Conservation (phyloP, 352 stramenopile species). For the Phytophthora aleatoria region DNA sequence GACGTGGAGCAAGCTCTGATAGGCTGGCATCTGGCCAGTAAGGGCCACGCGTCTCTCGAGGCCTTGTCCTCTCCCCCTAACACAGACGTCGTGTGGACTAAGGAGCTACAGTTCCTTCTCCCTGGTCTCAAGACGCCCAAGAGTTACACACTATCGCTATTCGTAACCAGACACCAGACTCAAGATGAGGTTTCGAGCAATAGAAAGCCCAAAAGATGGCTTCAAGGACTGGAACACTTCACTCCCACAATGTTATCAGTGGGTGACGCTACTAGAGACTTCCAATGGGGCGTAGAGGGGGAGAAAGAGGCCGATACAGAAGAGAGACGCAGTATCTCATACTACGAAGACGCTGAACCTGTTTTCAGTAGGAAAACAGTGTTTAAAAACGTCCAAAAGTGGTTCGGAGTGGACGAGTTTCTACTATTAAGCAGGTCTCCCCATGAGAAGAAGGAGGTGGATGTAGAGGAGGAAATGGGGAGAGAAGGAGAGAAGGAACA, state of each 20-base stretch:
- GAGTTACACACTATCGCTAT: conserved; percentile 60
- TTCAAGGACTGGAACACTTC: conserved; percentile 73
- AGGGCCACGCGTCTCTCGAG: conserved; percentile 62
- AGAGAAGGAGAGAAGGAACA: neutral
- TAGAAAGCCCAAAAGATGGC: conserved; percentile 56
- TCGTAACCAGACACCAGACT: conserved; percentile 25
- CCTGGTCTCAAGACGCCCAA: conserved; percentile 22
- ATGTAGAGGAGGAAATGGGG: neutral
- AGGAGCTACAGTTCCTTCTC: conserved; percentile 37
- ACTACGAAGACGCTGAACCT: conserved; percentile 28
- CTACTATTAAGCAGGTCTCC: conserved; percentile 54
- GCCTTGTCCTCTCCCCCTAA: conserved; percentile 16
- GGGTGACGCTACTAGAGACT: conserved; percentile 53
- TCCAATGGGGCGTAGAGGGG: conserved; percentile 32
- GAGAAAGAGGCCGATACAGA: neutral
- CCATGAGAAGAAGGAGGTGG: conserved; percentile 19
- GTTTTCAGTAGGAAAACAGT: conserved; percentile 34
- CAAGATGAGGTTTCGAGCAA: neutral
- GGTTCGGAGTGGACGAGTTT: conserved; percentile 79
- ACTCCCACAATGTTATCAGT: conserved; percentile 81
- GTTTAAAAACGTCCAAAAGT: conserved; percentile 55
- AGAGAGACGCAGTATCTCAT: neutral
- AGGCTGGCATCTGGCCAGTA: conserved; percentile 64
- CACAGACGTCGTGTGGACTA: conserved; percentile 40
- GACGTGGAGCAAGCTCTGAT: conserved; percentile 79